Evolutionary conservation across 495 filamentous ascomycete species (phyloP).

Genomic region (Cladorrhinum samala): DNA sequence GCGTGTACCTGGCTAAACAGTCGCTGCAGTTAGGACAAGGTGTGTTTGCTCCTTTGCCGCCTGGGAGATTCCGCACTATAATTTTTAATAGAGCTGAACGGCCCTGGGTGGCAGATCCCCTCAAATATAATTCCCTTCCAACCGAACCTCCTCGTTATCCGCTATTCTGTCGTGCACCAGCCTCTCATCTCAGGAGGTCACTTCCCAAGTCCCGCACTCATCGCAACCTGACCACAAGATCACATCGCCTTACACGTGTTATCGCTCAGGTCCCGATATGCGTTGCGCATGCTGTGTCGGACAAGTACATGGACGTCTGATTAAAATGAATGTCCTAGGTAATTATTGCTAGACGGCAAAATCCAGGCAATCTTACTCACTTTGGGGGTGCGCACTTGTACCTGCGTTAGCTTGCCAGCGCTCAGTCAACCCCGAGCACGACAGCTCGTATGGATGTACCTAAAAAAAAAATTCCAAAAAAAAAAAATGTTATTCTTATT

Average conservation of each 20-base stretch:
- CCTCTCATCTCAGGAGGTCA: too few relatives aligned
- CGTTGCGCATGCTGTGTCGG: background rate
- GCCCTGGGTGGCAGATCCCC: too few relatives aligned
- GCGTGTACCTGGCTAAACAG: constrained; percentile 13
- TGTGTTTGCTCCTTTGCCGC: too few relatives aligned
- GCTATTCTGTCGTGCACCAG: too few relatives aligned
- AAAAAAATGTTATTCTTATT: background rate
- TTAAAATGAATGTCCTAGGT: background rate
- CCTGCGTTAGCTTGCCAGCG: constrained; percentile 5
- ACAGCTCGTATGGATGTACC: constrained; percentile 12
- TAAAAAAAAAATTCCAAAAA: background rate
- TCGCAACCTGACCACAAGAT: background rate
- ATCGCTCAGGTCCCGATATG: background rate
- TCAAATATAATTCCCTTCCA: too few relatives aligned
- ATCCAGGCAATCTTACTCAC: too few relatives aligned
- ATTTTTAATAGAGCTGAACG: too few relatives aligned
- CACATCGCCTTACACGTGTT: background rate
- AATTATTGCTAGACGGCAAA: too few relatives aligned
- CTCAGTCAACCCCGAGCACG: constrained; percentile 4
- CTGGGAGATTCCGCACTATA: too few relatives aligned
- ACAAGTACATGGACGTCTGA: background rate
- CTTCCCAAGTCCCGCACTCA: too few relatives aligned
- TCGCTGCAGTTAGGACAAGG: too few relatives aligned
- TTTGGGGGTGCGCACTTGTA: constrained; percentile 2
- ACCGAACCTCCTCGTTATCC: too few relatives aligned